phyloP scores from a whole-genome alignment of 805 yeast genomes.

The Nakazawaea molendinolei region DNA sequence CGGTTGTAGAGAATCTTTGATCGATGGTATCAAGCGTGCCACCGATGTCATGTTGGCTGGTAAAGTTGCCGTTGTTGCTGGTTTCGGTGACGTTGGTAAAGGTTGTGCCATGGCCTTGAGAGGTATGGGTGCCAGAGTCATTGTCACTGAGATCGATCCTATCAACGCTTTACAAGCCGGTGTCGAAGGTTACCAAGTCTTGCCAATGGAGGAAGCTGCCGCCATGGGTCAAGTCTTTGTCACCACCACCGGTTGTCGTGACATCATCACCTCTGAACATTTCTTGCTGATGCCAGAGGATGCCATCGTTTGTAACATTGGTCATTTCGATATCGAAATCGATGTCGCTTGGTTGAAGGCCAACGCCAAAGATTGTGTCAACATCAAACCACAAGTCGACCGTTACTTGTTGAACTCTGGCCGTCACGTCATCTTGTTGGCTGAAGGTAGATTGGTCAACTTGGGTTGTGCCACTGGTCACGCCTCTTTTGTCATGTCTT shows the following conservation, averaged over 20 bases:
- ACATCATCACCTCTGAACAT: constrained; percentile 86
- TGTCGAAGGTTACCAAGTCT: constrained; percentile 96
- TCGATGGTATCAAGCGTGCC: constrained; percentile 99
- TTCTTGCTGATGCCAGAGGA: constrained; percentile 95
- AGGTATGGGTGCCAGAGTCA: constrained; percentile 99
- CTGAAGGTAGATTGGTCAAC: constrained; percentile 99
- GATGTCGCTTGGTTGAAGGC: constrained; percentile 98
- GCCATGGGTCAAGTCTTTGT: constrained; percentile 93
- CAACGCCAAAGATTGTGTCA: constrained; percentile 86
- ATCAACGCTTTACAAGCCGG: constrained; percentile 99
- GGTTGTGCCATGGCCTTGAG: constrained; percentile 99
- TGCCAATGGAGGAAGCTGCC: constrained; percentile 92
- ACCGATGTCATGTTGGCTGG: constrained; percentile 99
- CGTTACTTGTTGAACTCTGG: constrained; percentile 87
- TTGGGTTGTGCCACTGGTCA: constrained; percentile 99
- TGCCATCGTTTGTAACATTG: constrained; percentile 99
- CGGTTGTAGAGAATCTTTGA: constrained; percentile 98
- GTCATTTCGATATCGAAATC: constrained; percentile 98
- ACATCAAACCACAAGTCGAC: constrained; percentile 99
- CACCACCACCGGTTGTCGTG: constrained; percentile 99
- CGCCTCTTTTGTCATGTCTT: constrained; percentile 98
- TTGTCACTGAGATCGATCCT: constrained; percentile 96
- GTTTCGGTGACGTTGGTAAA: constrained; percentile 99
- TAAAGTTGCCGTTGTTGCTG: constrained; percentile 97
- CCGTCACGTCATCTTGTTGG: constrained; percentile 90